Evolutionary conservation across 2,329 filamentous ascomycete genomes (phyloP), one percentile per base, ranked within the genome.

Genomic region (Epichloe coenophiala): DNA sequence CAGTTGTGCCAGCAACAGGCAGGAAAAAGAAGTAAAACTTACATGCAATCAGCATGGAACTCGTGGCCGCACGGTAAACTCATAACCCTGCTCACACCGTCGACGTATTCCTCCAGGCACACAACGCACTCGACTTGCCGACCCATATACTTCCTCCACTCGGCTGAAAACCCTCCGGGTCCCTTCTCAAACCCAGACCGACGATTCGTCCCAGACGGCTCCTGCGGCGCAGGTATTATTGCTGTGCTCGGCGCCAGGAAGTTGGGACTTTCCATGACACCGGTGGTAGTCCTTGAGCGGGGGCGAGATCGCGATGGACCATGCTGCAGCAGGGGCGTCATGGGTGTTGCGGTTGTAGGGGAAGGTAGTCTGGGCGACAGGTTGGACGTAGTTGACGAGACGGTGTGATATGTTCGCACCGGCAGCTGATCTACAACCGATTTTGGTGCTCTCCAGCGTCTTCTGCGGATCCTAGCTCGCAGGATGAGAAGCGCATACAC

Each of bases 21-120:
- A 19, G 11, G 4, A 27, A 36, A 27, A 21, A 2, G n/a, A 33
- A 7, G 8, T 4, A 8, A 4, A 48, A 85, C 89, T 84, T 71
- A 95, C 89, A 98, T 97, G 89, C 93, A 98, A 64, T 95, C 89
- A 31, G 77, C 91, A 66, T 98, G 93, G 67, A 97, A 98, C 62
- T 98, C 93, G 65, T 98, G 93, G 37, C 93, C 93, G 68, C 93
- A 98, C 8, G 93, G 93, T 53, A 98, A 71, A 63, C 89, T 94
- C 93, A 98, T 98, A 39, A 98, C 91, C 61, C 82, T 81, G 65
- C 89, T 95, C 59, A 96, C 83, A 39, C 93, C 93, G 65, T 96
- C 90, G 21, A 95, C 75, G 61, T 97, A 98, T 64, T 98, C 93
- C 63, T 98, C 93, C 36, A 98, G 71, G 60, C 93, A 98, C 2